Evolutionary conservation across 768 basidiomycete species (phyloP).

Genomic region (Glaciozyma martinii): DNA sequence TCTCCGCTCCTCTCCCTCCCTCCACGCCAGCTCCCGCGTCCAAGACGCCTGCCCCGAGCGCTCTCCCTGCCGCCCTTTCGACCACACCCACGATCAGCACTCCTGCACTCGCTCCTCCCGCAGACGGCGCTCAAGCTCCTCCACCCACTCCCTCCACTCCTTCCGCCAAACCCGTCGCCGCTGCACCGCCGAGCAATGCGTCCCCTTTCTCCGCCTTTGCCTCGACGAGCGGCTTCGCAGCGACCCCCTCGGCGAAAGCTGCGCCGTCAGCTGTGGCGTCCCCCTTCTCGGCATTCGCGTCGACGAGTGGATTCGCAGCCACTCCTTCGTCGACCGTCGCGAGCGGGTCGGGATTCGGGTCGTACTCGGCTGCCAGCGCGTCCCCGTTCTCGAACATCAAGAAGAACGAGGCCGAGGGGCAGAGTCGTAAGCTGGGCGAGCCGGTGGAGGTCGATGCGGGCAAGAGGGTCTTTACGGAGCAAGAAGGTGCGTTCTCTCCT

Average conservation of each 20-base stretch:
- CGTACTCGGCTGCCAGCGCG: slow-evolving; percentile 15
- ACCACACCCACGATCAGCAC: background rate
- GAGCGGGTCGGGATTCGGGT: slow-evolving; percentile 4
- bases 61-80: background rate
- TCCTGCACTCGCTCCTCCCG: too few species aligned
- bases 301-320: slow-evolving; percentile 19
- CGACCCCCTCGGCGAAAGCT: background rate
- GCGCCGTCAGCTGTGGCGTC: background rate
- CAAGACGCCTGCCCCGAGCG: background rate
- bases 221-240: slow-evolving; percentile 21
- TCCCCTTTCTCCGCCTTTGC: slow-evolving; percentile 23
- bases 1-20: slow-evolving; percentile 6
- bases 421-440: slow-evolving; percentile 7
- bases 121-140: background rate
- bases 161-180: slow-evolving; percentile 9
- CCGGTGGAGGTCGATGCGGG: slow-evolving; percentile 4
- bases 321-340: background rate
- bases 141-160: background rate
- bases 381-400: slow-evolving; percentile 24
- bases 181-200: background rate
- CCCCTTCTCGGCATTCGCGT: slow-evolving; percentile 23
- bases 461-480: slow-evolving; percentile 20
- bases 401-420: background rate
- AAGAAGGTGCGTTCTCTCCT: slow-evolving; percentile 6
- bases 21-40: background rate